Evolutionary conservation across 148 eudicot species (phyloP), one percentile per base, ranked within the genome.

Genomic region (Silene uniflora): DNA sequence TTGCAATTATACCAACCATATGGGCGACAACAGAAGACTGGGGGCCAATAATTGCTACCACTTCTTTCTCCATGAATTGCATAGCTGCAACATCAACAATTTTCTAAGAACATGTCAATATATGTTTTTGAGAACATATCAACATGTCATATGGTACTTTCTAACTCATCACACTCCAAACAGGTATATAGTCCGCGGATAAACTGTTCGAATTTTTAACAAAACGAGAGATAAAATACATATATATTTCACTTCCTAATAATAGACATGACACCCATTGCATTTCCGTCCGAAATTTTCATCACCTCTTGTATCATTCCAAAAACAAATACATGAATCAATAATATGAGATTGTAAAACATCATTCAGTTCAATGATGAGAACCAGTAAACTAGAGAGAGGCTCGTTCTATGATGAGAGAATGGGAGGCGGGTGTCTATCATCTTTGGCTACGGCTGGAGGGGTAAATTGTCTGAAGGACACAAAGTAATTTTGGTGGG

Each of bases 11-110:
- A 25, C 90, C 80, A 59, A 89, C 81, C 54, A 79, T 81, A 74
- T 86, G 97, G 78, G 99, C 87, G 44, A 92, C 88, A 47, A 84
- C 88, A 27, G 99, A 95, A 24, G 99, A 92, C 80, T 95, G 97
- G 27, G 99, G 99, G 7, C 99, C 99, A 23, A 95, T 81, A 39
- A 95, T 83, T 74, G 94, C 99, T 70, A 95, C 84, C n/a, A 77
- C 76, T 80, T 92, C 90, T 18, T 82, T 83, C 82, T 87, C 90
- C 97, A 95, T 89, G 27, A 90, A 84, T 61, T 87, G 85, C 82
- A 95, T 81, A 71, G 96, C 99, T 95, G 97, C 80, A 83, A 29
- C 14, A 73, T 49, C 67, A 72, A 62, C 12, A 77, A 23, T 46
- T 35, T 65, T 77, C 60, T 76, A 69, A 68, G 75, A 47, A 79